phyloP scores from a whole-genome alignment of 306 rosid species.

The Castanopsis chinensis region DNA sequence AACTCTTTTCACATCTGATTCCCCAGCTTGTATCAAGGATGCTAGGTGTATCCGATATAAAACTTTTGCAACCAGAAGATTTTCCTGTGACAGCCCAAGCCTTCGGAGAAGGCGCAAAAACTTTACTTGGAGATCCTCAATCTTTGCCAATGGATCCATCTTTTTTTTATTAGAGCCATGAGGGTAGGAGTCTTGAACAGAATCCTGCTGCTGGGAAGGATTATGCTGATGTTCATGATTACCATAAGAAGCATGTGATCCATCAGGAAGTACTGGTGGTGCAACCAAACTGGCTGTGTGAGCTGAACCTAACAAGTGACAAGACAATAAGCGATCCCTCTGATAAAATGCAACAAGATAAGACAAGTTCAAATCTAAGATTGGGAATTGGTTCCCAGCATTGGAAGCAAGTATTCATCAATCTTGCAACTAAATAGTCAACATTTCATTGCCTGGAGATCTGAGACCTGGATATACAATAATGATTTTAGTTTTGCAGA shows the following conservation, averaged over 20 bases:
- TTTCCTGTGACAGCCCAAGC: constrained; percentile 69
- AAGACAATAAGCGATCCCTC: constrained; percentile 22
- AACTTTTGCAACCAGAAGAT: constrained; percentile 73
- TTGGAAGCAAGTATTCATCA: not conserved
- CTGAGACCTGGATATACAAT: not conserved
- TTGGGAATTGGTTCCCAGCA: not conserved
- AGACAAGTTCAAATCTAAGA: constrained; percentile 2
- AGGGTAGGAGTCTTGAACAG: constrained; percentile 30
- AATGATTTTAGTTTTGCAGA: not conserved
- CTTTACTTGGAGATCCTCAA: constrained; percentile 73
- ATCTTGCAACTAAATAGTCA: not conserved
- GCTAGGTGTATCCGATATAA: constrained; percentile 91
- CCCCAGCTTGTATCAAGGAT: constrained; percentile 73
- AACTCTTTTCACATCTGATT: constrained; percentile 64
- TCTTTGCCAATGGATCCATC: constrained; percentile 53
- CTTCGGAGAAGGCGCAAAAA: constrained; percentile 66
- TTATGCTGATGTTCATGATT: constrained; percentile 44
- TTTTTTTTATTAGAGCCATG: constrained; percentile 26
- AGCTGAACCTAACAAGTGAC: constrained; percentile 39
- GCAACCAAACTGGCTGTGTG: constrained; percentile 34
- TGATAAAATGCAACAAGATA: constrained; percentile 1
- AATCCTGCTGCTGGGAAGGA: constrained; percentile 38
- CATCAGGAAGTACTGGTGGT: constrained; percentile 15
- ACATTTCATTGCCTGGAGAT: not conserved
- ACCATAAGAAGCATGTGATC: constrained; percentile 37